Percentiles rank a stretch among this genome's conserved stretches.
These are phyloP conservation scores for Polygonum maritimum DNA, from an alignment of 148 eudicot species.

Conservation along the genomic window DNA sequence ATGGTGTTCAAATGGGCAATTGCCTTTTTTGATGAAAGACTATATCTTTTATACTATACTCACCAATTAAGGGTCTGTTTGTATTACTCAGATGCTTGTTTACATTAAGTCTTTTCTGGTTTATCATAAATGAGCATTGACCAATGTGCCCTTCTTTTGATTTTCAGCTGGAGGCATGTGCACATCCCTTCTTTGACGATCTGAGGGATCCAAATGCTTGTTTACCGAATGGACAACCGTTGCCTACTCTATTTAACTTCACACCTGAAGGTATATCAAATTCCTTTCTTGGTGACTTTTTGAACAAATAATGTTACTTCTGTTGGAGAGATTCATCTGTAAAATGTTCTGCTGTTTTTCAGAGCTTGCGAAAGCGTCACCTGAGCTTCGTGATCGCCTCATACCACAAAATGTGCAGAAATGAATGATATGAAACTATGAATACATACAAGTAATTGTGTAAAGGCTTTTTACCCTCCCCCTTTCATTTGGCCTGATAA, in stretches of 20 bases:
- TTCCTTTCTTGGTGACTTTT: too few species aligned
- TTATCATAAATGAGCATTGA: not conserved
- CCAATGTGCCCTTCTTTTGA: not conserved
- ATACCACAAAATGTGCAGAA: slow-evolving; percentile 46
- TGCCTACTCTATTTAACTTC: slow-evolving; percentile 77
- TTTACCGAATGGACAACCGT: slow-evolving; percentile 67
- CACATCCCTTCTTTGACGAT: slow-evolving; percentile 86
- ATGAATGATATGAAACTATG: slow-evolving; percentile 12
- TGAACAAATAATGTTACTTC: not conserved
- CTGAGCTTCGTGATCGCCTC: slow-evolving; percentile 67
- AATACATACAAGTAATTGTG: slow-evolving; percentile 8
- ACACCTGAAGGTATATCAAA: slow-evolving; percentile 57
- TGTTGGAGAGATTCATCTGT: not conserved
- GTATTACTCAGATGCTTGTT: too few species aligned
- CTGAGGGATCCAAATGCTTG: slow-evolving; percentile 66
- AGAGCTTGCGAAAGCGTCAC: slow-evolving; percentile 62
- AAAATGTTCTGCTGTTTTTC: slow-evolving; percentile 8
- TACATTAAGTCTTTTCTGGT: too few species aligned
- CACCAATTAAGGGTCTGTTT: too few species aligned
- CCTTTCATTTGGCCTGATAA: not conserved
- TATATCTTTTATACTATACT: not conserved
- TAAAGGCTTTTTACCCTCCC: not conserved
- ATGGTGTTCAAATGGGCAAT: too few species aligned
- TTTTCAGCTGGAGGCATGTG: slow-evolving; percentile 93
- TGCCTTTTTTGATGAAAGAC: too few species aligned